These are phyloP conservation scores for Syzygium malaccense DNA, from an alignment of 441 rosid species.

Conservation along the genomic window DNA sequence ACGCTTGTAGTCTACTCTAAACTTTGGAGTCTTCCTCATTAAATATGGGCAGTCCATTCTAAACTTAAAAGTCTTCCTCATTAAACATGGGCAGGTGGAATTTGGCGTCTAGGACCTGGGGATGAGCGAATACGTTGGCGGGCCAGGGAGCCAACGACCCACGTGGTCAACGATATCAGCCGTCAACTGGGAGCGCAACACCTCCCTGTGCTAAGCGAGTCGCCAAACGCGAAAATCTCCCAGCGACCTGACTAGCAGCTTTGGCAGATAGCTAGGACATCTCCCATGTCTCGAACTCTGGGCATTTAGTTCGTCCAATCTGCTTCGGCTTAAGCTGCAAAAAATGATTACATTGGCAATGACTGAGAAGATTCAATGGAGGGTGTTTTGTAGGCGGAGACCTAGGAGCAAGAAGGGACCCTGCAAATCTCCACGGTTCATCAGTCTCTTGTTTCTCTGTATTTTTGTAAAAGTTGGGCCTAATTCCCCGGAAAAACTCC, in stretches of 20 bases:
- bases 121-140: background rate
- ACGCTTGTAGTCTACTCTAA: background rate
- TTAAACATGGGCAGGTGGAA: background rate
- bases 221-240: background rate
- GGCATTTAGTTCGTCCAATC: background rate
- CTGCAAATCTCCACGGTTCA: background rate
- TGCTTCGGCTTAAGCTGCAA: background rate
- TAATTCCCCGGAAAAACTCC: too few relatives aligned
- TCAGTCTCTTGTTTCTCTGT: background rate
- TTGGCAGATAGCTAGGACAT: background rate
- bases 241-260: background rate
- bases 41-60: background rate
- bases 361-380: background rate
- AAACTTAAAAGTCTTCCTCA: background rate
- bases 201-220: background rate
- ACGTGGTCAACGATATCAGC: background rate
- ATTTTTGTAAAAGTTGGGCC: background rate
- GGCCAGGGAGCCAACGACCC: background rate
- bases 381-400: background rate
- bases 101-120: background rate
- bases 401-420: background rate
- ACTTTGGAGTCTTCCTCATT: background rate
- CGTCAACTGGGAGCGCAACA: background rate
- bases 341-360: background rate
- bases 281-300: background rate